phyloP scores from a whole-genome alignment of 768 basidiomycete genomes.

The Psilocybe azurescens region DNA sequence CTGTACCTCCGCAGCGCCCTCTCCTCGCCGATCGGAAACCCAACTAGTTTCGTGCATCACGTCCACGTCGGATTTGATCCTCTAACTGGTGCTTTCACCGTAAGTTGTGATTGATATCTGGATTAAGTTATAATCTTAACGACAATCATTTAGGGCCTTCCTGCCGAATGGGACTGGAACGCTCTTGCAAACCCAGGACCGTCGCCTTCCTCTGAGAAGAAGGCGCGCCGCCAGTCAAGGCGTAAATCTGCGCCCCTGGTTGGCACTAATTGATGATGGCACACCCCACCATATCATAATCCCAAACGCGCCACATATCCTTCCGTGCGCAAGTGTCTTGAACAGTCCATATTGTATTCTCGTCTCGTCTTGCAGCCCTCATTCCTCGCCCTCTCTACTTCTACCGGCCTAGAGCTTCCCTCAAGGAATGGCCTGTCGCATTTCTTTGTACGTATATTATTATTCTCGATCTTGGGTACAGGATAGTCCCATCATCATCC shows the following conservation, averaged over 20 bases:
- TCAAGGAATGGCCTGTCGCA: not conserved
- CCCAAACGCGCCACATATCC: not conserved
- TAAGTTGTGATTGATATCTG: constrained; percentile 12
- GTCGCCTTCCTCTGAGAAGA: constrained; percentile 15
- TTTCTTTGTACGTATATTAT: not conserved
- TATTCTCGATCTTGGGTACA: not conserved
- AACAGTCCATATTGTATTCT: not conserved
- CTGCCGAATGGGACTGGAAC: constrained; percentile 20
- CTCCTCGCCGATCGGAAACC: constrained; percentile 33
- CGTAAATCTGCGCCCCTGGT: constrained; percentile 22
- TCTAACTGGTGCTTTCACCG: constrained; percentile 32
- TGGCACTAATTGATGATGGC: not conserved
- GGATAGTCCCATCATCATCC: not conserved
- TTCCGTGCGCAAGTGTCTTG: not conserved
- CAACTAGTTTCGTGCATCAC: constrained; percentile 37
- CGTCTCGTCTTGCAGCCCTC: not conserved
- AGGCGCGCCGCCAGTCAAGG: constrained; percentile 23
- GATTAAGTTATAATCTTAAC: not conserved
- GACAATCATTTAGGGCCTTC: constrained; percentile 17
- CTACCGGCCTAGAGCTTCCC: not conserved
- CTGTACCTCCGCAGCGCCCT: constrained; percentile 32
- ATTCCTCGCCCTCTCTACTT: not conserved
- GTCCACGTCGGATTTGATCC: constrained; percentile 39
- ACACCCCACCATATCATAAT: not conserved
- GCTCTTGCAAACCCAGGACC: constrained; percentile 8